Evolutionary conservation across 148 eudicot species (phyloP), one percentile per base, ranked within the genome.

Genomic region (Euryodendron excelsum): DNA sequence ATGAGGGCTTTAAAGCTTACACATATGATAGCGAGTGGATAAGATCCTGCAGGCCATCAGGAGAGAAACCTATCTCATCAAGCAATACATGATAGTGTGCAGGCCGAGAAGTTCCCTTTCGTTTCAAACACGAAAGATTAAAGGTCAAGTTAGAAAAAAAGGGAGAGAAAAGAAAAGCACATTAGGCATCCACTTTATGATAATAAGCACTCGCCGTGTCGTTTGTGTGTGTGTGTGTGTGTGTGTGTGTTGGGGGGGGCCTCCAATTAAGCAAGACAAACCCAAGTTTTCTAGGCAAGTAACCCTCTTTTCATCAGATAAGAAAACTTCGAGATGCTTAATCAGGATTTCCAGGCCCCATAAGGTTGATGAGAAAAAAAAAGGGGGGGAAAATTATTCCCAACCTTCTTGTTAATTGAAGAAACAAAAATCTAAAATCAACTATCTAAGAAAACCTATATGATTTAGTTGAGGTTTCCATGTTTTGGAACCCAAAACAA

Each of bases 21-120:
- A 91, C 96, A 55, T 96, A 96, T 79, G 93, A 93, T 72, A 96
- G 87, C 25, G 97, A 82, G 85, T 87, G 93, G 76, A 96, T 85
- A 58, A 96, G 84, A 73, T 87, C 90, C 81, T 96, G 98, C 76
- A 96, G 92, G 45, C 88, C 89, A 79, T 96, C 94, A 1, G 97
- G 90, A 31, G 94, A 85, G 90, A 96, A 96, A 81, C 99, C 99
- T 68, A 96, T 96, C 86, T 96, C 99, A 82, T 96, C 95, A 50
- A 96, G 86, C 91, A 96, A 86, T 69, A 96, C 95, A 81, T 93
- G 98, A 80, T 93, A 96, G 87, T 93, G 99, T 59, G 92, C 89
- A 17, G 99, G 98, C 74, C 98, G 86, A 84, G 94, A 78, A 64
- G 97, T 93, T 72, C 98, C 99, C 99, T 96, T 70, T 63, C n/a